phyloP scores from a whole-genome alignment of 2,329 filamentous ascomycete genomes.

The Pestalotiopsis sp. region DNA sequence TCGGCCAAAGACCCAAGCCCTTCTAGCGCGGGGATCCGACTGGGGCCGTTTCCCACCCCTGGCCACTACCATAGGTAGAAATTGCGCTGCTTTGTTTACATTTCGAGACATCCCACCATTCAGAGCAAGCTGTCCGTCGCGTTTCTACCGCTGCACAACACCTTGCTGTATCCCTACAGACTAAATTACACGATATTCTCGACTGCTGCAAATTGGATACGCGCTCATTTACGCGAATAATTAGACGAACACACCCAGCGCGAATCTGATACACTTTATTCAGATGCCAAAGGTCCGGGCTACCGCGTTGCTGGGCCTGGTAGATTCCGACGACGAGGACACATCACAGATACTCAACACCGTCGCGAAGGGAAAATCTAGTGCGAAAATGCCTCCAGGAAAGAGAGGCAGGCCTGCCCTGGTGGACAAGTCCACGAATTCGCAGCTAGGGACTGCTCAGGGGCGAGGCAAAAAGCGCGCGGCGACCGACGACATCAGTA shows the following conservation, averaged over 20 bases:
- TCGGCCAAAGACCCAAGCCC: not conserved
- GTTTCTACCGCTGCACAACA: not conserved
- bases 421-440: slow-evolving; percentile 45
- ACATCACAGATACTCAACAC: slow-evolving; percentile 18
- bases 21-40: not conserved
- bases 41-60: not conserved
- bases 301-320: slow-evolving; percentile 22
- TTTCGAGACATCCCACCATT: slow-evolving; percentile 8
- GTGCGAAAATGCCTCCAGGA: slow-evolving; percentile 38
- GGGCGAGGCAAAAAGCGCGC: slow-evolving; percentile 34
- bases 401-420: slow-evolving; percentile 51
- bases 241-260: not conserved
- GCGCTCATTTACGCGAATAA: not conserved
- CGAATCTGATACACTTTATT: slow-evolving; percentile 4
- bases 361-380: slow-evolving; percentile 14
- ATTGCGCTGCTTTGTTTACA: slow-evolving; percentile 16
- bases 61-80: not conserved
- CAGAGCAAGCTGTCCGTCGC: not conserved
- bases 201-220: not conserved
- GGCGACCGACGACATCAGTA: slow-evolving; percentile 36
- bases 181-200: not conserved
- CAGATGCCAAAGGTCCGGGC: slow-evolving; percentile 24
- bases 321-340: slow-evolving; percentile 27
- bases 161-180: not conserved
- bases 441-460: slow-evolving; percentile 32